These are phyloP conservation scores for Nicotiana tabacum DNA, from an alignment of 257 asterid species.

Conservation along the genomic window DNA sequence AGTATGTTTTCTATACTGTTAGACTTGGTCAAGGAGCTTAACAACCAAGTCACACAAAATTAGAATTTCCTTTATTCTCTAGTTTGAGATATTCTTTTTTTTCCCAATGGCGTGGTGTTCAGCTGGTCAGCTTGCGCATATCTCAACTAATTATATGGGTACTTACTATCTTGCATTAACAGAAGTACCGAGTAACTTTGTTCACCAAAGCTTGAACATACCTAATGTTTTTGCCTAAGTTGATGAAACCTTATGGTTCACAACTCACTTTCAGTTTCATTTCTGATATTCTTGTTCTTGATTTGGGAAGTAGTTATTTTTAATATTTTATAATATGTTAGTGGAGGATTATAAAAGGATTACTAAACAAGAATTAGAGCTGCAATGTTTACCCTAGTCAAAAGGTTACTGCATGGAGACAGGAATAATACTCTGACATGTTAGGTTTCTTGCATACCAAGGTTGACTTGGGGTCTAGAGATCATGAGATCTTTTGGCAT, in stretches of 20 bases:
- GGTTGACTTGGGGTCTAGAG: background rate
- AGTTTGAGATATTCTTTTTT: background rate
- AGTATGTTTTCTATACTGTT: background rate
- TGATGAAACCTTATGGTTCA: too few species aligned
- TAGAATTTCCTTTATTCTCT: background rate
- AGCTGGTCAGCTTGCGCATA: too few species aligned
- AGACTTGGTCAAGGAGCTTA: constrained; percentile 3
- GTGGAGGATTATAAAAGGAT: background rate
- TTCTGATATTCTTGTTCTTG: background rate
- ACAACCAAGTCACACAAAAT: background rate
- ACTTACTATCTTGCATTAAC: too few species aligned
- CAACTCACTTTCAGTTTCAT: too few species aligned
- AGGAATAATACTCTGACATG: background rate
- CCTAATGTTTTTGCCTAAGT: too few species aligned
- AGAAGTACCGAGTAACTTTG: too few species aligned
- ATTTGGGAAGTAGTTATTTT: background rate
- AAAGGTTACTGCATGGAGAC: background rate
- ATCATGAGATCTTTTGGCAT: background rate
- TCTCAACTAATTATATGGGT: too few species aligned
- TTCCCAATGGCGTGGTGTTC: too few species aligned
- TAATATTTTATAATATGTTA: background rate
- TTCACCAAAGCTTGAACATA: too few species aligned
- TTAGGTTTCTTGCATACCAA: constrained; percentile 5
- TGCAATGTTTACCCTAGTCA: constrained; percentile 3
- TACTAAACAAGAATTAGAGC: background rate